Evolutionary conservation across 2,329 filamentous ascomycete genomes (phyloP).

Genomic region (Ophiostoma montium): DNA sequence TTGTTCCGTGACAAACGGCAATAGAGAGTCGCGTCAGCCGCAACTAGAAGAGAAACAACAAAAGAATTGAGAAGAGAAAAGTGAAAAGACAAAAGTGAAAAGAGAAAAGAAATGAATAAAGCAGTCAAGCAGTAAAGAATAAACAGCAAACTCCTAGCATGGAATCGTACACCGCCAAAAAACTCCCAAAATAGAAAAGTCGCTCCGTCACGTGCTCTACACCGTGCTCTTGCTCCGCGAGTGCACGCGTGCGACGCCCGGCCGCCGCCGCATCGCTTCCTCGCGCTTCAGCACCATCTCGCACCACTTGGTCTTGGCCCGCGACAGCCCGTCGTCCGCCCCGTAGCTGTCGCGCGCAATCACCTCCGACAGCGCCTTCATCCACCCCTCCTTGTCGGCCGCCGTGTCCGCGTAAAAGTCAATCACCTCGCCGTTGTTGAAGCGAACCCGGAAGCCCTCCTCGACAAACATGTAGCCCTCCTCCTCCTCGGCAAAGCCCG

Average conservation of each 20-base stretch:
- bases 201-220: no score
- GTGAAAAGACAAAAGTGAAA: constrained; percentile 10
- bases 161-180: background rate
- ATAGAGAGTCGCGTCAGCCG: background rate
- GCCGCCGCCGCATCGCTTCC: constrained; percentile 40
- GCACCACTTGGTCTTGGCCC: constrained; percentile 47
- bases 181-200: background rate
- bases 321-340: constrained; percentile 26
- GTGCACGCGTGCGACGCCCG: constrained; percentile 32
- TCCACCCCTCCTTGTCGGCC: constrained; percentile 85
- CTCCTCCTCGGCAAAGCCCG: constrained; percentile 93
- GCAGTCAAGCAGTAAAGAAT: background rate
- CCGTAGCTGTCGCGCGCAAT: constrained; percentile 37
- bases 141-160: constrained; percentile 9
- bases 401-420: constrained; percentile 93
- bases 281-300: constrained; percentile 52
- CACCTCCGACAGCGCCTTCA: constrained; percentile 69
- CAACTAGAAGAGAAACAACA: background rate
- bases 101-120: constrained; percentile 10
- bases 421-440: constrained; percentile 95
- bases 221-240: constrained; percentile 44
- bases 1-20: no score
- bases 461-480: constrained; percentile 99
- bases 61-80: constrained; percentile 10
- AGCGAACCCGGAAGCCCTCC: constrained; percentile 95